Conservation (phyloP, 164 flowering plant species). For the Aristolochia californica region DNA sequence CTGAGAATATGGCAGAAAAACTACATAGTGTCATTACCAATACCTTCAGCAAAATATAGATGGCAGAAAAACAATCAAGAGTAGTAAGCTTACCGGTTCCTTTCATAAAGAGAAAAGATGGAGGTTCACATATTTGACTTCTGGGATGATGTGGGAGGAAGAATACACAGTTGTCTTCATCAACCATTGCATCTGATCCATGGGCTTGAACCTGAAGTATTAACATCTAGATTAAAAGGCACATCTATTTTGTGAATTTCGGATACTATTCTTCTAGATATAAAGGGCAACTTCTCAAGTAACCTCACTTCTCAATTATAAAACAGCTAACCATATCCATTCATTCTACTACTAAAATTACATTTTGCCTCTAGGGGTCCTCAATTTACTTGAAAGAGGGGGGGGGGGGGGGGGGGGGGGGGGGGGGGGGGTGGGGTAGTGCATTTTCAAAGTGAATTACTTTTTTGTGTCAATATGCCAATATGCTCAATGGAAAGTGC, state of each 20-base stretch:
- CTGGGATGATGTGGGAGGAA: slow-evolving; percentile 93
- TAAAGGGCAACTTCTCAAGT: too few species aligned
- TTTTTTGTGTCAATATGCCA: too few species aligned
- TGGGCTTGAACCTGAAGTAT: slow-evolving; percentile 82
- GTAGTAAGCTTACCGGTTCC: slow-evolving; percentile 57
- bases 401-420: too few species aligned
- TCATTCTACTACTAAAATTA: too few species aligned
- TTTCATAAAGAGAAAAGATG: slow-evolving; percentile 89
- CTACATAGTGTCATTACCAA: not conserved
- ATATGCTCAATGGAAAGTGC: too few species aligned
- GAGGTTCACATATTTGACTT: slow-evolving; percentile 57
- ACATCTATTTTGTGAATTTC: too few species aligned
- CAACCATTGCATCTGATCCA: slow-evolving; percentile 98
- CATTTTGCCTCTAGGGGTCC: too few species aligned
- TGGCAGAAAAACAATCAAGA: not conserved
- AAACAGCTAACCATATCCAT: too few species aligned
- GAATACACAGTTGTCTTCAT: slow-evolving; percentile 88
- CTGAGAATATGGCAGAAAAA: not conserved
- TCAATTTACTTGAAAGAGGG: too few species aligned
- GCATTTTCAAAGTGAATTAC: too few species aligned
- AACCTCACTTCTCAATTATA: not conserved
- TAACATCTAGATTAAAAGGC: not conserved
- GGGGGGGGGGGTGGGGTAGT: too few species aligned
- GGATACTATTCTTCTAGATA: too few species aligned
- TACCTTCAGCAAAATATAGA: not conserved